Conservation (phyloP, 331 rosid genomes). For the Pyracantha coccinea region DNA sequence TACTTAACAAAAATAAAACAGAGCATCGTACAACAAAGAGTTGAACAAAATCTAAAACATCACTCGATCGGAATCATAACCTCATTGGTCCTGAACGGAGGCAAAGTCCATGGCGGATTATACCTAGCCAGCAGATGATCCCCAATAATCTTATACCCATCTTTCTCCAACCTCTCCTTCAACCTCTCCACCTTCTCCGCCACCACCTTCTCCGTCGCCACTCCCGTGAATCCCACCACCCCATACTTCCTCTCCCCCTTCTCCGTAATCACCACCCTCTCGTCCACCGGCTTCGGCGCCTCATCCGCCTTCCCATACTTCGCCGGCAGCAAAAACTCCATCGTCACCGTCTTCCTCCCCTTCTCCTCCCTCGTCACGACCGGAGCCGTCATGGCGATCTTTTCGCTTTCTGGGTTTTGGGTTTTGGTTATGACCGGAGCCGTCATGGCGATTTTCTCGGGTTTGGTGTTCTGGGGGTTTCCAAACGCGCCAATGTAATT, state of each 20-base stretch:
- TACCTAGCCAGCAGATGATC: slow-evolving; percentile 75
- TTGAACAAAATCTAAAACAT: not conserved
- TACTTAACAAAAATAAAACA: not conserved
- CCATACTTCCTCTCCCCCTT: slow-evolving; percentile 66
- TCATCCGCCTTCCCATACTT: slow-evolving; percentile 58
- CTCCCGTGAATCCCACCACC: slow-evolving; percentile 67
- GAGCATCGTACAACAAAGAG: not conserved
- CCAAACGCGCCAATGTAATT: slow-evolving; percentile 82
- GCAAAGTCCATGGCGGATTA: slow-evolving; percentile 78
- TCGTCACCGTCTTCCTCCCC: slow-evolving; percentile 43
- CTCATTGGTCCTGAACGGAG: slow-evolving; percentile 70
- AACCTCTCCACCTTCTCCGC: slow-evolving; percentile 55
- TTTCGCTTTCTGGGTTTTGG: slow-evolving; percentile 22
- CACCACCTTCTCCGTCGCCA: slow-evolving; percentile 53
- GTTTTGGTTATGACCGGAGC: slow-evolving; percentile 81
- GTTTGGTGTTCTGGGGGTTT: slow-evolving; percentile 55
- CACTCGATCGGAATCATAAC: slow-evolving; percentile 75
- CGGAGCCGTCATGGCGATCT: slow-evolving; percentile 76
- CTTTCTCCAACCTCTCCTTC: slow-evolving; percentile 54
- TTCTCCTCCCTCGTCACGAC: slow-evolving; percentile 29
- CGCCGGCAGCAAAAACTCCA: slow-evolving; percentile 70
- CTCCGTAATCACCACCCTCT: slow-evolving; percentile 63
- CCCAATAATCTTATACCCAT: slow-evolving; percentile 62
- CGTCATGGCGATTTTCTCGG: slow-evolving; percentile 83
- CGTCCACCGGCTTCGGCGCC: slow-evolving; percentile 64